phyloP scores from a whole-genome alignment of 1,139 yeast genomes.

The Pichia sp. region DNA sequence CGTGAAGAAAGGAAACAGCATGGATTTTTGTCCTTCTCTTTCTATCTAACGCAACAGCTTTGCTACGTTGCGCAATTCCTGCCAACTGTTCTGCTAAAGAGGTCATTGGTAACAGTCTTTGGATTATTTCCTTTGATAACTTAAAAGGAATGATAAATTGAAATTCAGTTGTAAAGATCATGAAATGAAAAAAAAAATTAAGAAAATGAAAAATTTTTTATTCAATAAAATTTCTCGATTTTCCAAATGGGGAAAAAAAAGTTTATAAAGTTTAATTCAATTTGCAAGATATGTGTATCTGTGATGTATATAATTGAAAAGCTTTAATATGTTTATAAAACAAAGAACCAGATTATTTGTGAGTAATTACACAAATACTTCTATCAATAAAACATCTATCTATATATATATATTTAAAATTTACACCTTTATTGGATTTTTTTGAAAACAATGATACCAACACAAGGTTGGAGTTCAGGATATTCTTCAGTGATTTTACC shows the following conservation, averaged over 20 bases:
- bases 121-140: too few relatives aligned
- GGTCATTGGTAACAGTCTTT: conserved; percentile 17
- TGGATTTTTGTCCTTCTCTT: conserved; percentile 82
- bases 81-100: conserved; percentile 81
- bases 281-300: too few relatives aligned
- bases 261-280: too few relatives aligned
- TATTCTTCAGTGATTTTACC: conserved; percentile 14
- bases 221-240: not conserved
- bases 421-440: conserved; percentile 3
- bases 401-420: not conserved
- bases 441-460: conserved; percentile 21
- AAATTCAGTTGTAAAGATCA: too few relatives aligned
- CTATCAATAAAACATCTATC: not conserved
- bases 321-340: too few relatives aligned
- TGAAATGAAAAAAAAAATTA: too few relatives aligned
- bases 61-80: conserved; percentile 58
- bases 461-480: conserved; percentile 17
- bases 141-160: too few relatives aligned
- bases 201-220: not conserved
- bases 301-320: too few relatives aligned
- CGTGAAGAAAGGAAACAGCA: conserved; percentile 80
- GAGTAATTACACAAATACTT: not conserved
- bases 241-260: not conserved
- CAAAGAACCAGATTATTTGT: too few relatives aligned
- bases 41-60: conserved; percentile 77